A percentile compares a stretch with the other conserved stretches of the same genome.
Conservation (phyloP, 176 grass and related monocot genomes). For the Phoenix dactylifera region DNA sequence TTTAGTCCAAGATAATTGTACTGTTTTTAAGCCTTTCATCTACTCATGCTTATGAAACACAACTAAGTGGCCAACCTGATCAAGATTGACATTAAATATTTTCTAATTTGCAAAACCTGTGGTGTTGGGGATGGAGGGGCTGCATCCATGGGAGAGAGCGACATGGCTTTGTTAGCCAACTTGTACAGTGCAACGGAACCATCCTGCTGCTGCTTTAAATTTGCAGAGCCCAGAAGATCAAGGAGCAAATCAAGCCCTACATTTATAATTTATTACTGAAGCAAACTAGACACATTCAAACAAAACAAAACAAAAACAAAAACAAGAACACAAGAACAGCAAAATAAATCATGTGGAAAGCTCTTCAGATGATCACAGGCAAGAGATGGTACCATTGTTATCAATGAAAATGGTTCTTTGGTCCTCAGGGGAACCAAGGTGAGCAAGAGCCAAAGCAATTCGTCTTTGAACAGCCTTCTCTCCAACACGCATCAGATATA, state of each 20-base stretch:
- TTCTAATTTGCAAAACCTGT: slow-evolving; percentile 38
- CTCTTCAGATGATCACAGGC: too few relatives aligned
- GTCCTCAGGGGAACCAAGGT: slow-evolving; percentile 83
- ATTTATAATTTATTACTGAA: slow-evolving; percentile 12
- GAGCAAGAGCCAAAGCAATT: slow-evolving; percentile 89
- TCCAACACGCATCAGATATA: slow-evolving; percentile 88
- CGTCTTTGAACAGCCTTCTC: slow-evolving; percentile 85
- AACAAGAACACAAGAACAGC: not conserved
- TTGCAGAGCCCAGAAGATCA: slow-evolving; percentile 72
- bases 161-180: slow-evolving; percentile 81
- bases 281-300: not conserved
- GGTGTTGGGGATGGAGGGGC: slow-evolving; percentile 86
- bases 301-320: slow-evolving; percentile 15
- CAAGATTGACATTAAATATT: not conserved
- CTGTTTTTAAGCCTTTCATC: too few relatives aligned
- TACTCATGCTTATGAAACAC: too few relatives aligned
- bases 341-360: too few relatives aligned
- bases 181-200: slow-evolving; percentile 84
- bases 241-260: slow-evolving; percentile 85
- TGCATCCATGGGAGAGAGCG: slow-evolving; percentile 83
- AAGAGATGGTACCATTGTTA: slow-evolving; percentile 54
- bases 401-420: slow-evolving; percentile 93
- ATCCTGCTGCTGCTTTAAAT: slow-evolving; percentile 80
- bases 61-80: too few relatives aligned
- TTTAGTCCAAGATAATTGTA: too few relatives aligned